Percentiles rank a stretch among this genome's conserved stretches.
These are phyloP conservation scores for Aspergillus caelatus DNA, from an alignment of 2,329 filamentous ascomycete genomes.

Conservation along the genomic window DNA sequence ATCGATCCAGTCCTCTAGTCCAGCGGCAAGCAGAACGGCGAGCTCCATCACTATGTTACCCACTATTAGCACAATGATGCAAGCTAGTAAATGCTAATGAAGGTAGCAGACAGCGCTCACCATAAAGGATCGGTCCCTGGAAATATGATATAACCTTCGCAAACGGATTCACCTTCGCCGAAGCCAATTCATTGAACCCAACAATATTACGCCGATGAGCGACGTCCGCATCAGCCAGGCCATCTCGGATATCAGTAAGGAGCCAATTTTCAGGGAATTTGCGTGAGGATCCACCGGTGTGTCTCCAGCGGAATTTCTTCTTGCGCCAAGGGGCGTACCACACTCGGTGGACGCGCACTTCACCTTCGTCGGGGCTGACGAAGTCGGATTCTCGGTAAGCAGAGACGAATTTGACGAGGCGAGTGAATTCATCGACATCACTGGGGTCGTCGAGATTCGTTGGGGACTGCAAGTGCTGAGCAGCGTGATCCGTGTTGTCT, in stretches of 20 bases:
- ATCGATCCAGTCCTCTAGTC: conserved; percentile 75
- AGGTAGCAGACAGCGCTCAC: conserved; percentile 49
- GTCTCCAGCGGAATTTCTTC: too few relatives aligned
- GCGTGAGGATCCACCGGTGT: conserved; percentile 4
- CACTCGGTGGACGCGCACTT: too few relatives aligned
- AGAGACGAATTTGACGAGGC: too few relatives aligned
- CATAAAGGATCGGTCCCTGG: conserved; percentile 74
- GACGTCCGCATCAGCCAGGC: conserved; percentile 62
- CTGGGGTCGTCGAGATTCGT: too few relatives aligned
- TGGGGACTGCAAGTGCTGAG: too few relatives aligned
- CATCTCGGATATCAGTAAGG: conserved; percentile 67
- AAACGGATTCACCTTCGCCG: conserved; percentile 74
- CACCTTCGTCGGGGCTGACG: too few relatives aligned
- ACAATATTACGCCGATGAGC: conserved; percentile 64
- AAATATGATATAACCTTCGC: conserved; percentile 76
- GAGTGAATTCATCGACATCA: too few relatives aligned
- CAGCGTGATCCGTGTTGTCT: too few relatives aligned
- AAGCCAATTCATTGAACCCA: conserved; percentile 73
- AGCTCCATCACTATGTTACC: conserved; percentile 65
- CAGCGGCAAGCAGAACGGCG: conserved; percentile 72
- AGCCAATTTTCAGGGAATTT: conserved; percentile 68
- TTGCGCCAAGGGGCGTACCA: too few relatives aligned
- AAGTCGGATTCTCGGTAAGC: too few relatives aligned
- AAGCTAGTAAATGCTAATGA: not conserved
- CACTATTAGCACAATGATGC: not conserved